A percentile compares a stretch with the other conserved stretches of the same genome.
phyloP scores from a whole-genome alignment of 345 rosid genomes.

The Salix exigua region DNA sequence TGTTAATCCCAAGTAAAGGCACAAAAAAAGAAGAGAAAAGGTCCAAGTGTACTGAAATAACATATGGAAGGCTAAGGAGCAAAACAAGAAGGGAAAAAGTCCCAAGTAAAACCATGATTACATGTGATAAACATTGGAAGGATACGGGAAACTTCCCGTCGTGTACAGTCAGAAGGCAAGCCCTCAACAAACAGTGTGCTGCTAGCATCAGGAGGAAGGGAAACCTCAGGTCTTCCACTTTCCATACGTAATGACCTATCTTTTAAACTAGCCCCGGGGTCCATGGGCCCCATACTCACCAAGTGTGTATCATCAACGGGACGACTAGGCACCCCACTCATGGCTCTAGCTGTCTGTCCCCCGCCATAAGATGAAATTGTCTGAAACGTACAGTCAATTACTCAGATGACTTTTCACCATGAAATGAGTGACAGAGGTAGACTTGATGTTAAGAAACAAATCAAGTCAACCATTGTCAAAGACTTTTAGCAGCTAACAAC shows the following conservation, averaged over 20 bases:
- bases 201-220: conserved; percentile 61
- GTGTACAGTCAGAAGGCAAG: conserved; percentile 49
- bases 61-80: conserved; percentile 8
- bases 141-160: conserved; percentile 67
- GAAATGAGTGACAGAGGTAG: not conserved
- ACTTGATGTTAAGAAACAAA: not conserved
- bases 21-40: conserved; percentile 11
- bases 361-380: conserved; percentile 44
- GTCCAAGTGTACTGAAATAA: conserved; percentile 3
- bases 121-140: conserved; percentile 18
- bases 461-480: not conserved
- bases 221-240: conserved; percentile 42
- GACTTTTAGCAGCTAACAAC: not conserved
- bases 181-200: conserved; percentile 67
- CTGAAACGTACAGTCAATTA: conserved; percentile 31
- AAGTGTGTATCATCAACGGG: conserved; percentile 41
- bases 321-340: conserved; percentile 34
- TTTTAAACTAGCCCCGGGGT: conserved; percentile 33
- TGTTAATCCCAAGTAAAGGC: conserved; percentile 37
- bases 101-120: conserved; percentile 4
- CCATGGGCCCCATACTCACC: conserved; percentile 35
- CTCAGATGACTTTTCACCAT: conserved; percentile 2
- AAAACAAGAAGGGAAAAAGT: not conserved
- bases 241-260: conserved; percentile 43
- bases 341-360: conserved; percentile 44